These are phyloP conservation scores for Lecanoromycetidae sp. DNA, from an alignment of 2,329 filamentous ascomycete genomes.

Conservation along the genomic window DNA sequence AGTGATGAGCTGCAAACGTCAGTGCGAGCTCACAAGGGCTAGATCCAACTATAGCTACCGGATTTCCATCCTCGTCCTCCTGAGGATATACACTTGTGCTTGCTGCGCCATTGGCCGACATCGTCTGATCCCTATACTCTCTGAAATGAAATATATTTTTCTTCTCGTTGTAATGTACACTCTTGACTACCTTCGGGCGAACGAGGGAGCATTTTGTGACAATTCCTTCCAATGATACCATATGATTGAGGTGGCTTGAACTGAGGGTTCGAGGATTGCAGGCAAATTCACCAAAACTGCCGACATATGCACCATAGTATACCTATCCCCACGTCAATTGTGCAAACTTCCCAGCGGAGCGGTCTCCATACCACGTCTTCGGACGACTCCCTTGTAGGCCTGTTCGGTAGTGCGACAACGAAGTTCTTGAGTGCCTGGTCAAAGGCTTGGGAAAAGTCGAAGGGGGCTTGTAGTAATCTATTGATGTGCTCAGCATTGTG, in stretches of 20 bases:
- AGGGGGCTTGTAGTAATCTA: slow-evolving; percentile 69
- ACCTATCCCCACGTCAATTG: slow-evolving; percentile 22
- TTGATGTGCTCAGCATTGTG: slow-evolving; percentile 20
- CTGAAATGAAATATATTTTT: slow-evolving; percentile 78
- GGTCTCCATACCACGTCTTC: slow-evolving; percentile 51
- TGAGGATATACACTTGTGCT: slow-evolving; percentile 89
- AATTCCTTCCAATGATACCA: slow-evolving; percentile 95
- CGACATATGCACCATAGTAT: slow-evolving; percentile 96
- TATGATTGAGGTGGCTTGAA: slow-evolving; percentile 80
- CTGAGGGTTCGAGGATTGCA: slow-evolving; percentile 91
- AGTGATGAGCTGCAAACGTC: slow-evolving; percentile 53
- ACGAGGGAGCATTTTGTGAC: slow-evolving; percentile 94
- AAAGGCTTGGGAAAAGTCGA: slow-evolving; percentile 80
- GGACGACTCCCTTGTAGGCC: slow-evolving; percentile 61
- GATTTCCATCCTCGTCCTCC: slow-evolving; percentile 85
- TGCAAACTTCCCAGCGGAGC: not conserved
- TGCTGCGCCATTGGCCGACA: slow-evolving; percentile 75
- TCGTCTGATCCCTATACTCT: slow-evolving; percentile 92
- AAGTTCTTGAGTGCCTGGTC: slow-evolving; percentile 83
- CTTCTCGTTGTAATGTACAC: slow-evolving; percentile 87
- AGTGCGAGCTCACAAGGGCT: not conserved
- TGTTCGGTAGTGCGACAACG: slow-evolving; percentile 64
- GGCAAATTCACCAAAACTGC: slow-evolving; percentile 86
- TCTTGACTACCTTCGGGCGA: slow-evolving; percentile 93
- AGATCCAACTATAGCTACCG: slow-evolving; percentile 32